These are phyloP conservation scores for Trichoderma atrobrunneum DNA, from an alignment of 2,329 filamentous ascomycete species.

Conservation along the genomic window DNA sequence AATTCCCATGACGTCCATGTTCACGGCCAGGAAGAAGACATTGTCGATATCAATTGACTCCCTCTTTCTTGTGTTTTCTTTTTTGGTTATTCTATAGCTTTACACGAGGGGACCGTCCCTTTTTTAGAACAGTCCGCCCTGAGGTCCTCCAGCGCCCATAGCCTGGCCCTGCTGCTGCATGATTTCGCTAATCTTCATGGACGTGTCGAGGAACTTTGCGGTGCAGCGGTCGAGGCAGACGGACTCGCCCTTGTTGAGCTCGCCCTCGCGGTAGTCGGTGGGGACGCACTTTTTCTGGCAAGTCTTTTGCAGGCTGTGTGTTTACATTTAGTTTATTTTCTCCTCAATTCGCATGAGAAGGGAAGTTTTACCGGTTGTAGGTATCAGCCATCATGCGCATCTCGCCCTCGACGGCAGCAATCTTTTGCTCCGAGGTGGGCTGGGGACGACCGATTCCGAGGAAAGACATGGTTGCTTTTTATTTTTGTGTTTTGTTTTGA, in stretches of 20 bases:
- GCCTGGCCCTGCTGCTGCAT: slow-evolving; percentile 83
- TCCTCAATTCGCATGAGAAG: neutral
- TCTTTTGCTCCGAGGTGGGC: slow-evolving; percentile 94
- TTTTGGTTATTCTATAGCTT: neutral
- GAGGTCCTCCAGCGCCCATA: slow-evolving; percentile 54
- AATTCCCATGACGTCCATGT: neutral
- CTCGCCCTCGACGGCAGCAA: slow-evolving; percentile 92
- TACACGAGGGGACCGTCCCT: neutral
- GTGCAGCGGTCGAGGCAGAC: slow-evolving; percentile 98
- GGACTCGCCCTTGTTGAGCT: slow-evolving; percentile 98
- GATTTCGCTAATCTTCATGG: slow-evolving; percentile 95
- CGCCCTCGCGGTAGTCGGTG: slow-evolving; percentile 85
- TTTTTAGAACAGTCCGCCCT: slow-evolving; percentile 31
- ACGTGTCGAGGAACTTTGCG: slow-evolving; percentile 97
- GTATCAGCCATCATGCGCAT: slow-evolving; percentile 97
- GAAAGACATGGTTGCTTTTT: slow-evolving; percentile 38
- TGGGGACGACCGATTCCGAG: slow-evolving; percentile 63
- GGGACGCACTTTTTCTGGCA: slow-evolving; percentile 96
- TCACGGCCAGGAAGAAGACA: neutral
- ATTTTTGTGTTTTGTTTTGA: neutral
- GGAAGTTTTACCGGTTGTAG: slow-evolving; percentile 79
- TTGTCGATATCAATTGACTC: neutral
- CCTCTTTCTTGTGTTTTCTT: neutral
- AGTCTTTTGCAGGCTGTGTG: slow-evolving; percentile 72
- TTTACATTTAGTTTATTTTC: neutral